Percentiles rank a stretch among this genome's conserved stretches.
These are phyloP conservation scores for Phylloporus sp. DNA, from an alignment of 768 basidiomycete genomes.

Conservation along the genomic window DNA sequence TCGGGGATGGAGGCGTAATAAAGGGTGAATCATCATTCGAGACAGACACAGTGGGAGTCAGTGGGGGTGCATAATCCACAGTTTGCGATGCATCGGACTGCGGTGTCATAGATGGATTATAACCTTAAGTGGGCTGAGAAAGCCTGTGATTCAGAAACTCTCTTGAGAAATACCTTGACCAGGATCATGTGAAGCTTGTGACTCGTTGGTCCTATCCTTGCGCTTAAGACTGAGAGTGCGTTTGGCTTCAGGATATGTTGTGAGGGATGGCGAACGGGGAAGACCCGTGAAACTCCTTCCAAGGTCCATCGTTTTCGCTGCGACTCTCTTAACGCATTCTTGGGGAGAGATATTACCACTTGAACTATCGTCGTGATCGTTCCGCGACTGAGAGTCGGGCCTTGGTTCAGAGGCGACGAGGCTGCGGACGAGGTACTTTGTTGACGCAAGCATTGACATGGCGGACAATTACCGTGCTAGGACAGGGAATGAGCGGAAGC, in stretches of 20 bases:
- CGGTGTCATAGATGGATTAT: conserved; percentile 15
- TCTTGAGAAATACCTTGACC: conserved; percentile 28
- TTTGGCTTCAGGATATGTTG: conserved; percentile 38
- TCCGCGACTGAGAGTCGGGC: conserved; percentile 31
- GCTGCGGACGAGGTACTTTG: conserved; percentile 19
- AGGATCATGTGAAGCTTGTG: conserved; percentile 19
- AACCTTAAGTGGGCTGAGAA: conserved; percentile 12
- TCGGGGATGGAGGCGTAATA: conserved; percentile 71
- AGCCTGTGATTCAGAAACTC: conserved; percentile 4
- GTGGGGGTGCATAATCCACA: conserved; percentile 2
- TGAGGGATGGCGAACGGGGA: conserved; percentile 27
- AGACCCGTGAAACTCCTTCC: conserved; percentile 53
- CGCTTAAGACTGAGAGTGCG: conserved; percentile 56
- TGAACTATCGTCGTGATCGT: conserved; percentile 27
- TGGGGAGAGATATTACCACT: conserved; percentile 30
- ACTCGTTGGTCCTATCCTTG: conserved; percentile 47
- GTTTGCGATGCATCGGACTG: conserved; percentile 16
- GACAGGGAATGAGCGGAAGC: conserved; percentile 3
- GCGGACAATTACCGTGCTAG: conserved; percentile 8
- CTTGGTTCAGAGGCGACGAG: conserved; percentile 28
- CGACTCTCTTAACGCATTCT: conserved; percentile 51
- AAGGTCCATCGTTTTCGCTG: conserved; percentile 60
- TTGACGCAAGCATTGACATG: conserved; percentile 27
- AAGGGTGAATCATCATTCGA: conserved; percentile 57
- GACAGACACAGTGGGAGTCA: conserved; percentile 8